These are phyloP conservation scores for Striga asiatica DNA, from an alignment of 257 asterid species.

Conservation along the genomic window DNA sequence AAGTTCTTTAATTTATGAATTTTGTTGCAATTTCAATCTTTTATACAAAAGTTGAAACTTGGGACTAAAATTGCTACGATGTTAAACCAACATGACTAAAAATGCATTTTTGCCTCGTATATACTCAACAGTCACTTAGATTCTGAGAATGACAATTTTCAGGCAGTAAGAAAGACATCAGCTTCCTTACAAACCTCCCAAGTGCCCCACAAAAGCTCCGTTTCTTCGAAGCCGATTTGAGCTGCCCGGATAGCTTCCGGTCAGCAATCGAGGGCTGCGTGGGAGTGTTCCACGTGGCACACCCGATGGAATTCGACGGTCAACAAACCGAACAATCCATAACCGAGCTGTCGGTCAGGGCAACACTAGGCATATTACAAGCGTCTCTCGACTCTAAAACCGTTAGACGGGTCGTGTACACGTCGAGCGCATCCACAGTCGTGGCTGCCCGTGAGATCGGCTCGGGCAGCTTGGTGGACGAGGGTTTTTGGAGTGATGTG, in stretches of 20 bases:
- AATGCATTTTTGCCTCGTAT: too few relatives aligned
- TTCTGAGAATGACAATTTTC: too few relatives aligned
- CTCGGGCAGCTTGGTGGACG: slow-evolving; percentile 13
- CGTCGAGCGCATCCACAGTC: slow-evolving; percentile 22
- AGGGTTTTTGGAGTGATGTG: slow-evolving; percentile 26
- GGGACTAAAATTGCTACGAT: too few relatives aligned
- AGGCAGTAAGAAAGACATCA: slow-evolving; percentile 24
- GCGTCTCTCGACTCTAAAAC: slow-evolving; percentile 29
- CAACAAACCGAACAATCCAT: slow-evolving; percentile 28
- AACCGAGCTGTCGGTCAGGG: slow-evolving; percentile 13
- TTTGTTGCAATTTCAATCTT: too few relatives aligned
- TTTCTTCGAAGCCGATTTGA: slow-evolving; percentile 39
- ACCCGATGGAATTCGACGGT: slow-evolving; percentile 26
- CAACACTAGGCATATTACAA: slow-evolving; percentile 14
- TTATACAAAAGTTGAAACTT: too few relatives aligned
- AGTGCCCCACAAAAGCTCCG: slow-evolving; percentile 33
- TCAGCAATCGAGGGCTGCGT: slow-evolving; percentile 39
- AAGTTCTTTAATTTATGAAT: too few relatives aligned
- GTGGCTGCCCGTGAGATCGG: not conserved
- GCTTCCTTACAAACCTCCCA: slow-evolving; percentile 33
- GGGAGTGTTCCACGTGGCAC: slow-evolving; percentile 49
- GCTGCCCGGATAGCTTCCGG: slow-evolving; percentile 25
- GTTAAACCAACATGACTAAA: too few relatives aligned
- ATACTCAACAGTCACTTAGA: too few relatives aligned
- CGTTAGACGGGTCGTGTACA: slow-evolving; percentile 30